Conservation (phyloP, 345 rosid genomes). For the Hypericum perforatum region DNA sequence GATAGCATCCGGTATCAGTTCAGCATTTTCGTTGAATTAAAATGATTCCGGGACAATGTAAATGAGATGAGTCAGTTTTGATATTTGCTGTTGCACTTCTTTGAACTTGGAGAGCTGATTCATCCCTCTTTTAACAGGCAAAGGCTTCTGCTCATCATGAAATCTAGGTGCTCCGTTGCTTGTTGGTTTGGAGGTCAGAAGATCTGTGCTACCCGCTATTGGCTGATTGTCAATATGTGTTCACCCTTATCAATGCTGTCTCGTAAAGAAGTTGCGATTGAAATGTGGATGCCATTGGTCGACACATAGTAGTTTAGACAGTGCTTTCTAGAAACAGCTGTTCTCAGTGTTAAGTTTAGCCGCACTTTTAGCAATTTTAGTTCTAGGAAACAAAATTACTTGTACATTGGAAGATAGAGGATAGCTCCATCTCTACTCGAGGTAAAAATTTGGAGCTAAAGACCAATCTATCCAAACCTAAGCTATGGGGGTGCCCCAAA, state of each 20-base stretch:
- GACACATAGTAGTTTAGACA: conserved; percentile 41
- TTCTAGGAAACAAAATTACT: conserved; percentile 12
- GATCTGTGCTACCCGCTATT: conserved; percentile 29
- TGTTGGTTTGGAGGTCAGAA: conserved; percentile 37
- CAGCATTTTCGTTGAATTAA: too few species aligned
- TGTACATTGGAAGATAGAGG: conserved; percentile 1
- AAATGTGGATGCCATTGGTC: conserved; percentile 61
- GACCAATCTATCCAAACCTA: conserved; percentile 9
- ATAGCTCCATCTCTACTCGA: background rate
- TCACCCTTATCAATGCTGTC: conserved; percentile 27
- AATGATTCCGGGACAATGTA: too few species aligned
- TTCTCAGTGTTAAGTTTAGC: background rate
- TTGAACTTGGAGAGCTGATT: background rate
- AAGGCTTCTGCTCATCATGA: conserved; percentile 28
- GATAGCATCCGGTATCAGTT: too few species aligned
- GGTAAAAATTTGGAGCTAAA: background rate
- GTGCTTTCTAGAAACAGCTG: background rate
- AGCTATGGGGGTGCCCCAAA: conserved; percentile 77
- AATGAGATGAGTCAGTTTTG: too few species aligned
- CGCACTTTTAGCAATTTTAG: conserved; percentile 1
- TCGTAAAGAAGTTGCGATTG: conserved; percentile 23
- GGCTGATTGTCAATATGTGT: conserved; percentile 31
- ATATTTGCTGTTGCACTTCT: background rate
- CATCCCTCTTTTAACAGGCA: conserved; percentile 25
- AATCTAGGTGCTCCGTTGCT: conserved; percentile 26